Percentiles rank a stretch among this genome's conserved stretches.
Evolutionary conservation across 345 rosid species (phyloP).

Genomic region (Firmiana major): DNA sequence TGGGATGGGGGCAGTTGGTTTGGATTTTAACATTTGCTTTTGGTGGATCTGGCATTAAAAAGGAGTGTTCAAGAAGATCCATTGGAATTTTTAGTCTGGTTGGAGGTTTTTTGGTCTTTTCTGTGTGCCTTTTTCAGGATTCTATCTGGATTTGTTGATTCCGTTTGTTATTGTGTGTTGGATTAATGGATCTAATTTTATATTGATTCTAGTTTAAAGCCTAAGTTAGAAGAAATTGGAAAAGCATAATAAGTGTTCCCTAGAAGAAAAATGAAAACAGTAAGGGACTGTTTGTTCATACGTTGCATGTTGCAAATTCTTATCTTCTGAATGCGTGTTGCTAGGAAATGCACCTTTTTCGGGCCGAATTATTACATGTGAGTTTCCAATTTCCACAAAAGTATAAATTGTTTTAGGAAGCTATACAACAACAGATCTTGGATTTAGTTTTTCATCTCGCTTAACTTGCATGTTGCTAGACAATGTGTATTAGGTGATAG

Average conservation of each 20-base stretch:
- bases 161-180: background rate
- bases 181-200: conserved; percentile 20
- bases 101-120: background rate
- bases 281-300: background rate
- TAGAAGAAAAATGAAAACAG: background rate
- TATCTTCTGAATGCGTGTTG: background rate
- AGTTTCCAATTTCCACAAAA: background rate
- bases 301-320: background rate
- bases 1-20: background rate
- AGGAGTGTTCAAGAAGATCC: background rate
- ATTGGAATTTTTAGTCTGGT: background rate
- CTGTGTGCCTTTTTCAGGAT: background rate
- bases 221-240: background rate
- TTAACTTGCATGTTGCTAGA: too few relatives aligned
- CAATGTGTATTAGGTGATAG: background rate
- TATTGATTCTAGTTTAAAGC: conserved; percentile 4
- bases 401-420: background rate
- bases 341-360: background rate
- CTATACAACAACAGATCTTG: background rate
- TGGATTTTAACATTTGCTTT: background rate
- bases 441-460: background rate
- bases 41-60: background rate
- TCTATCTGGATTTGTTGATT: conserved; percentile 5
- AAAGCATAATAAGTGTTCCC: background rate
- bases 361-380: background rate